Evolutionary conservation across 75 land plant genomes (phyloP), one percentile per base, ranked within the genome.

Genomic region (Pinus taeda): DNA sequence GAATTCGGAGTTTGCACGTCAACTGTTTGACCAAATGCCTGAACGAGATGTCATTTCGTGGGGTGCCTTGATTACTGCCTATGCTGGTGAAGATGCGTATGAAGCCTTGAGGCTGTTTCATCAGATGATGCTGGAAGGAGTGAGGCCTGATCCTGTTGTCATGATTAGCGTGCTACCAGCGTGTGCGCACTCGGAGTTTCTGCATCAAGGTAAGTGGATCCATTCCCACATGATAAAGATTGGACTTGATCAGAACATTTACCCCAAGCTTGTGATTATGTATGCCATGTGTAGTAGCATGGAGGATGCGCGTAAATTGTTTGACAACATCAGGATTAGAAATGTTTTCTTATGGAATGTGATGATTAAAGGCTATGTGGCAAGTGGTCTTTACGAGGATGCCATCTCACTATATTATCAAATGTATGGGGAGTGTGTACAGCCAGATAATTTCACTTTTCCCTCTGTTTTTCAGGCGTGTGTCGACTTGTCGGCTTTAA

Each of bases 61-160:
- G 88, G 83, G 82, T 49, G 75, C 81, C 36, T 59, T 86, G 74
- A 78, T 86, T 57, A 74, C 78, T 15, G 85, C 85, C 1, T 79
- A 75, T 78, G 83, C 75, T 14, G 55, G 55, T n/a, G 74, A 57
- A 24, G 49, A 77, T 26, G 79, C 64, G 17, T n/a, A 61, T n/a
- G 77, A 76, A 37, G 88, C 88, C n/a, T 63, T 86, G 71, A 17
- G 37, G 70, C 30, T 84, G 33, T 86, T 86, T 59, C 45, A 57
- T 36, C 11, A 56, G 30, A 83, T 86, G 79, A 57, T 61, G 60
- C 15, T 45, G 20, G 82, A 78, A 14, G 85, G 85, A 2, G 57
- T 66, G 15, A n/a, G 33, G 6, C 88, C 86, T 39, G 75, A 65
- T 29, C 55, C 22, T n/a, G 77, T 81, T 63, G 81, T 83, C 18